Percentiles rank a stretch among this genome's conserved stretches.
phyloP scores from a whole-genome alignment of 1,139 yeast species.

The Geotrichum cucujoidarum region DNA sequence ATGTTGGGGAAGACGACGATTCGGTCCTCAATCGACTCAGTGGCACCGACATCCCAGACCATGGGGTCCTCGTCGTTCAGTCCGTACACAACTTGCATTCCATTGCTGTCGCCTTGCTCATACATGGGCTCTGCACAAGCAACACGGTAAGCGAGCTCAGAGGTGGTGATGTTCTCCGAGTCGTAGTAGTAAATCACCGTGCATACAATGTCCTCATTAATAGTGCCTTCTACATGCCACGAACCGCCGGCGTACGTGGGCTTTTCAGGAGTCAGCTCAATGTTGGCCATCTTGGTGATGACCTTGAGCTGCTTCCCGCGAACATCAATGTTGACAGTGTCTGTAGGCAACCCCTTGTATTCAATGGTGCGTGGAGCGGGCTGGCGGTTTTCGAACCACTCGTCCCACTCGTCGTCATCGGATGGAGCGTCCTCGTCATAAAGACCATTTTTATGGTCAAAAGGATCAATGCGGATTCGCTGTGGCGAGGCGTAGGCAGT shows the following conservation, averaged over 20 bases:
- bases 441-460: constrained; percentile 5
- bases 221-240: constrained; percentile 47
- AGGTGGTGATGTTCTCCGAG: constrained; percentile 40
- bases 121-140: constrained; percentile 38
- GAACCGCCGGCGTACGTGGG: constrained; percentile 43
- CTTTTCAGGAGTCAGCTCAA: constrained; percentile 43
- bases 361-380: constrained; percentile 18
- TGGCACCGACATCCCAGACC: constrained; percentile 32
- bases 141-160: constrained; percentile 38
- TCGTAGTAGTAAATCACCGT: constrained; percentile 45
- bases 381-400: constrained; percentile 23
- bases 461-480: constrained; percentile 6
- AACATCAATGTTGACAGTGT: constrained; percentile 5
- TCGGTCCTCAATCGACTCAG: constrained; percentile 34
- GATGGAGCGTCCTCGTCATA: background rate
- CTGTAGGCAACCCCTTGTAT: constrained; percentile 18
- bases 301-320: constrained; percentile 35
- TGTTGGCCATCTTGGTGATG: constrained; percentile 43
- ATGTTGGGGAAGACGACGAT: constrained; percentile 42
- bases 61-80: constrained; percentile 35
- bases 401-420: constrained; percentile 6
- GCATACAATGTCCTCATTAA: constrained; percentile 44
- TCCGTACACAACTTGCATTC: constrained; percentile 30
- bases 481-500: constrained; percentile 18
- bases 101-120: constrained; percentile 39